Evolutionary conservation across 345 rosid species (phyloP).

Genomic region (Citrus glauca): DNA sequence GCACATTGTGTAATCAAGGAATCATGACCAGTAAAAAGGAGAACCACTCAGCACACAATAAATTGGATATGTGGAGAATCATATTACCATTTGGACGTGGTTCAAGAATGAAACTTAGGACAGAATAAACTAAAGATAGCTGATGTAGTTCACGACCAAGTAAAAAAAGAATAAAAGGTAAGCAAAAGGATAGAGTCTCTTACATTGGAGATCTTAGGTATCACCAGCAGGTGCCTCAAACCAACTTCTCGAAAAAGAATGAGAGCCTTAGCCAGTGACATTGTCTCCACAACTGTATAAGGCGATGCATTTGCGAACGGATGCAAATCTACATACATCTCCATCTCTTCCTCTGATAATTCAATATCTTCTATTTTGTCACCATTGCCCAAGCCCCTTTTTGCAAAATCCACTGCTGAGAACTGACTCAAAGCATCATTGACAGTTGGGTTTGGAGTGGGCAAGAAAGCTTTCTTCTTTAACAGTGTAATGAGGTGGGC

Average conservation of each 20-base stretch:
- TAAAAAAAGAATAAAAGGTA: neutral
- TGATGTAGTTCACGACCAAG: neutral
- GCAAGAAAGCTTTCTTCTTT: conserved; percentile 62
- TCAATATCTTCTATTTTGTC: conserved; percentile 64
- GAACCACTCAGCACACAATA: neutral
- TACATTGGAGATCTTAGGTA: conserved; percentile 68
- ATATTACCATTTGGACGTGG: neutral
- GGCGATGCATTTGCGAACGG: conserved; percentile 93
- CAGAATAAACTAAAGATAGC: neutral
- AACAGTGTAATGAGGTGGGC: conserved; percentile 68
- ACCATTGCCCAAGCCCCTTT: conserved; percentile 65
- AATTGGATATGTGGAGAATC: neutral
- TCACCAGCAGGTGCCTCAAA: conserved; percentile 78
- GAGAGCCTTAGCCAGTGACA: conserved; percentile 91
- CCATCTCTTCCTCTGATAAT: conserved; percentile 75
- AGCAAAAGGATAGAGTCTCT: conserved; percentile 26
- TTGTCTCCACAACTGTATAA: conserved; percentile 86
- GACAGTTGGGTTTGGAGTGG: conserved; percentile 35
- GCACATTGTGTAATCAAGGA: neutral
- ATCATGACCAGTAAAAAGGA: neutral
- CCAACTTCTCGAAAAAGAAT: conserved; percentile 84
- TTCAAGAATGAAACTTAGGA: neutral
- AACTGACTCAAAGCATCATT: conserved; percentile 39
- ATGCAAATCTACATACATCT: conserved; percentile 78
- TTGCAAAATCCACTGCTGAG: conserved; percentile 65